Conservation (phyloP, 176 grass and related monocot species). For the Oryza meridionalis region DNA sequence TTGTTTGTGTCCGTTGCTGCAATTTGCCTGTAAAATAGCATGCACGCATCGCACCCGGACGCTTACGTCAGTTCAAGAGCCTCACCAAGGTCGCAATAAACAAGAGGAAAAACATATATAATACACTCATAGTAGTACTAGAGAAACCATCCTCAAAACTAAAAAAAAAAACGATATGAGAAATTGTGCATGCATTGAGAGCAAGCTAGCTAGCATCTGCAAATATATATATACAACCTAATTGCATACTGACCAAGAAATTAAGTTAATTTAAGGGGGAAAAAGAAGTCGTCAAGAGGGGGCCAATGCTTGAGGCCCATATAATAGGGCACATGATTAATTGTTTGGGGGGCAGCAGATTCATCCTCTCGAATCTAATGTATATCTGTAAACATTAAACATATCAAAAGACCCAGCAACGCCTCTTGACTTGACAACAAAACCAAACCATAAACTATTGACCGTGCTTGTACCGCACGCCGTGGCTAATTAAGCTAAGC, state of each 20-base stretch:
- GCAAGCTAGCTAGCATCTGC: neutral
- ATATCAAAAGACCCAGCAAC: constrained; percentile 50
- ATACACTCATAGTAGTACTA: neutral
- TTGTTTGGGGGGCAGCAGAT: neutral
- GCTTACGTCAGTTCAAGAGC: constrained; percentile 12
- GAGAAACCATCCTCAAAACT: neutral
- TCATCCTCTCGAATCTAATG: constrained; percentile 46
- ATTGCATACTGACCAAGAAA: neutral
- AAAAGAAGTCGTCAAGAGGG: neutral
- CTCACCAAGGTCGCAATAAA: constrained; percentile 1
- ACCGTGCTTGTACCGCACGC: constrained; percentile 17
- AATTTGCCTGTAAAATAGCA: constrained; percentile 46
- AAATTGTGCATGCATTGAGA: neutral
- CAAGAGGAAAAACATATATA: neutral
- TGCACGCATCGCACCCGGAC: constrained; percentile 8
- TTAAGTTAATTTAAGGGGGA: neutral
- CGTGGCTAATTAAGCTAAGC: neutral
- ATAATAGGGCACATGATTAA: constrained; percentile 39
- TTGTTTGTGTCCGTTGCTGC: constrained; percentile 27
- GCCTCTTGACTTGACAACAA: constrained; percentile 41
- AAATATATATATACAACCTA: neutral
- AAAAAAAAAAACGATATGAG: neutral
- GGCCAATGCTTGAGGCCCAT: neutral
- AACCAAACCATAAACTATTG: constrained; percentile 48
- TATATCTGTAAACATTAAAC: constrained; percentile 50